These are phyloP conservation scores for Castanospermum australe DNA, from an alignment of 306 rosid genomes.

Conservation along the genomic window DNA sequence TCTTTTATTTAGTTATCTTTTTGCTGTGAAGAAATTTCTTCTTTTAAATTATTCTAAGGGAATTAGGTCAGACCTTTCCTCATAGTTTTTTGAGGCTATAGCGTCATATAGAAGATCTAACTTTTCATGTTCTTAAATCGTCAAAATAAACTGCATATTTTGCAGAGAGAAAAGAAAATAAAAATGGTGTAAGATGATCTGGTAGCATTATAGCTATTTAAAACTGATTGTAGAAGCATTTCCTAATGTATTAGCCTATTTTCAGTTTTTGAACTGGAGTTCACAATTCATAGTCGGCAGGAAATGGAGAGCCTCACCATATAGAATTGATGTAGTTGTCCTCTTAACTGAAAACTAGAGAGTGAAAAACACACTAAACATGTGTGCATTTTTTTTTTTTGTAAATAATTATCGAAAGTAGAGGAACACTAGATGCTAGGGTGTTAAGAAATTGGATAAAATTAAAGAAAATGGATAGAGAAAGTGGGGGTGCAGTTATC, in stretches of 20 bases:
- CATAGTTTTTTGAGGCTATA: background rate
- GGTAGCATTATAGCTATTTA: background rate
- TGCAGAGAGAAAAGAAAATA: background rate
- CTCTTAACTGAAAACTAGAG: background rate
- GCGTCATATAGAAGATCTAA: background rate
- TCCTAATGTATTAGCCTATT: background rate
- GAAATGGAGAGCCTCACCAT: background rate
- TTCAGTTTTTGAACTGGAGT: constrained; percentile 21
- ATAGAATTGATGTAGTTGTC: background rate
- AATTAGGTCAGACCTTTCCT: background rate
- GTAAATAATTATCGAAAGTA: background rate
- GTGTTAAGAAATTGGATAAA: background rate
- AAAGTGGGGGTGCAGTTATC: background rate
- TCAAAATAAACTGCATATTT: background rate
- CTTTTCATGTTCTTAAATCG: background rate
- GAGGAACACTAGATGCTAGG: background rate
- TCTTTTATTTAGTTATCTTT: too few relatives aligned
- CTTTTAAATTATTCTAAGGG: constrained; percentile 6
- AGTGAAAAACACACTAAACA: background rate
- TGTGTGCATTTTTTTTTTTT: background rate
- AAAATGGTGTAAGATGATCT: too few relatives aligned
- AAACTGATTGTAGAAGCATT: constrained; percentile 8
- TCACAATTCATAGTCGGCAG: background rate
- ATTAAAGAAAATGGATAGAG: background rate
- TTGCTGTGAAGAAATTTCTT: too few relatives aligned